Evolutionary conservation across 169 alveolate species (phyloP), one percentile per base, ranked within the genome.

Genomic region (Plasmodium malariae): DNA sequence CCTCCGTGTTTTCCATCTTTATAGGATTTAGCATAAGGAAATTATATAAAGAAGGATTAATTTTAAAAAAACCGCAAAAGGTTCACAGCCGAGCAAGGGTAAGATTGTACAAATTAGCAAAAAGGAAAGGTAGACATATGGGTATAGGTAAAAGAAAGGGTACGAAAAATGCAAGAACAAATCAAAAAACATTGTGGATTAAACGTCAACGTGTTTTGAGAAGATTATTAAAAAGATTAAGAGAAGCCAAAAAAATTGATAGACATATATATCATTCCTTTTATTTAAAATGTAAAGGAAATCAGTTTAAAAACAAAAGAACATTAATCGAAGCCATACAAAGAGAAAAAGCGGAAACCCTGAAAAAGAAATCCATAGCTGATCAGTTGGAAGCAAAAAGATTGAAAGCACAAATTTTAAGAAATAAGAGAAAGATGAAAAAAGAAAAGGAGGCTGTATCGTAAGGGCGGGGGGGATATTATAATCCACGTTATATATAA

Each of bases 61-160:
- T 98, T 93, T 95, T 98, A 93, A 98, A 98, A 93, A 98, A 98
- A 95, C 97, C 99, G 12, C 98, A 97, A 54, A 97, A 97, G 65
- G 98, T 98, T 73, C 99, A 98, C 96, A 97, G 99, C 72, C 94
- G 99, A 85, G 96, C 98, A 59, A 97, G 99, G 93, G 98, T 97
- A 78, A 92, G 97, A 83, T 93, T 96, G 76, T 92, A 93, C 92
- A 97, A 95, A 83, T 98, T 95, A 69, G 98, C 99, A 78, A 98
- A 97, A 96, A 96, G 99, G 60, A 96, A 96, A 94, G 99, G 99
- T 32, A 96, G 99, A 88, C 99, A 98, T 93, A 95, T 96, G 89
- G 99, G 99, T 60, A 93, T 94, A 51, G 99, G 99, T 88, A 98
- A 98, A 93, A 95, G 99, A 92, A 96, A 95, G 96, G 99, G 99